Conservation (phyloP, 2,329 filamentous ascomycete genomes). For the Penicillium sclerotigenum region DNA sequence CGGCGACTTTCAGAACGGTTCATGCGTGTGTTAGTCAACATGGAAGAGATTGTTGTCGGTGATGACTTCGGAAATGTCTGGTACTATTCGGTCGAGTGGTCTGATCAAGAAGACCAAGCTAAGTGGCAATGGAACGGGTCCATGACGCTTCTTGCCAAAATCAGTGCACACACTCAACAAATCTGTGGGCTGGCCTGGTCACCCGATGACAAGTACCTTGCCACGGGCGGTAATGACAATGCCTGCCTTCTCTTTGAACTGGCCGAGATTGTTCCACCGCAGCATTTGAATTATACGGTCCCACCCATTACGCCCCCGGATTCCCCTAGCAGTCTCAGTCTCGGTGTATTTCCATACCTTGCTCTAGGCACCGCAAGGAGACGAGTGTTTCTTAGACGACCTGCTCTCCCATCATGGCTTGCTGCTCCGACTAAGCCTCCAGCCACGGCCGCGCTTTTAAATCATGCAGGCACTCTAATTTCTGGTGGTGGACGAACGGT, state of each 20-base stretch:
- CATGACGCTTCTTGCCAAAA: constrained; percentile 72
- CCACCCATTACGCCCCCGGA: constrained; percentile 7
- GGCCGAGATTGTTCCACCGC: constrained; percentile 49
- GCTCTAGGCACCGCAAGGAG: constrained; percentile 17
- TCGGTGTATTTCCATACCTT: constrained; percentile 23
- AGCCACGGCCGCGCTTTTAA: constrained; percentile 22
- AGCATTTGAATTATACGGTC: constrained; percentile 10
- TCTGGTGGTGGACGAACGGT: constrained; percentile 41
- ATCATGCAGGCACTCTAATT: constrained; percentile 28
- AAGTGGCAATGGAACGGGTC: constrained; percentile 73
- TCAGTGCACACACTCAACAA: constrained; percentile 79
- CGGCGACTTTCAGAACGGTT: constrained; percentile 49
- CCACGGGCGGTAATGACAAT: constrained; percentile 91
- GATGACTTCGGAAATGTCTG: constrained; percentile 80
- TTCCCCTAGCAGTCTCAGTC: constrained; percentile 12
- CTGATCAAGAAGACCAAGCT: constrained; percentile 54
- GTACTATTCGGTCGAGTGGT: constrained; percentile 89
- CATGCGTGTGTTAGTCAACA: constrained; percentile 54
- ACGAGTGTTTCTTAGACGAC: constrained; percentile 23
- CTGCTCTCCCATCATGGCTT: constrained; percentile 29
- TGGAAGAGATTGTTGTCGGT: constrained; percentile 82
- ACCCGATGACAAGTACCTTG: constrained; percentile 69
- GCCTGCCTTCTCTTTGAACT: constrained; percentile 76
- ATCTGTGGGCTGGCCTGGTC: constrained; percentile 94
- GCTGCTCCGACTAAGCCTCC: constrained; percentile 17